phyloP scores from a whole-genome alignment of 116 monocot genomes.

The Cymodocea nodosa region DNA sequence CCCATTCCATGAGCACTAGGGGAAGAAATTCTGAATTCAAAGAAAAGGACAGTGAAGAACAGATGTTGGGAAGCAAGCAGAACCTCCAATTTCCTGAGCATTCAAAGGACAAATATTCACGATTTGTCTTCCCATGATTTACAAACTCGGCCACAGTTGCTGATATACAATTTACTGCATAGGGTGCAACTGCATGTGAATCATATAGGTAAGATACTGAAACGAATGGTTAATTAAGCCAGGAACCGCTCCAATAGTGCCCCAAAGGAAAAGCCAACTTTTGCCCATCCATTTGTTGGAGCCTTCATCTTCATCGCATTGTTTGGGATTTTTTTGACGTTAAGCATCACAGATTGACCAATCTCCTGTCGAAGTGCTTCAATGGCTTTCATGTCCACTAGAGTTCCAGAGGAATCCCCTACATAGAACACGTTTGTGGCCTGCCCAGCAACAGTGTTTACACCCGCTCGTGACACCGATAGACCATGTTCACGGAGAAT shows the following conservation, averaged over 20 bases:
- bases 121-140: not conserved
- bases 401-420: constrained; percentile 55
- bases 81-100: too few species aligned
- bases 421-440: constrained; percentile 79
- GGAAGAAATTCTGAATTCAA: too few species aligned
- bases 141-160: not conserved
- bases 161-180: not conserved
- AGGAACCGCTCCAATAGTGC: constrained; percentile 45
- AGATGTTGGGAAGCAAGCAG: too few species aligned
- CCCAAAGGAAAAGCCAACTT: constrained; percentile 58
- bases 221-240: constrained; percentile 18
- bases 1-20: too few species aligned
- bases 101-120: too few species aligned
- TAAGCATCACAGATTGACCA: constrained; percentile 74
- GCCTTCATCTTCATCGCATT: constrained; percentile 9
- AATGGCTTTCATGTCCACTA: constrained; percentile 50
- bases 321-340: constrained; percentile 55
- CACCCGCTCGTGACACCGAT: constrained; percentile 56
- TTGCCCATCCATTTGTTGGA: constrained; percentile 32
- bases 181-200: not conserved
- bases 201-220: too few species aligned
- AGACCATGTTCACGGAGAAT: constrained; percentile 78
- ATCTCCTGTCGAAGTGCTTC: constrained; percentile 60
- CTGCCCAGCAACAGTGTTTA: constrained; percentile 48
- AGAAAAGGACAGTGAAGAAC: too few species aligned